Conservation (phyloP, 2,329 filamentous ascomycete genomes). For the Cordyceps farinosa region DNA sequence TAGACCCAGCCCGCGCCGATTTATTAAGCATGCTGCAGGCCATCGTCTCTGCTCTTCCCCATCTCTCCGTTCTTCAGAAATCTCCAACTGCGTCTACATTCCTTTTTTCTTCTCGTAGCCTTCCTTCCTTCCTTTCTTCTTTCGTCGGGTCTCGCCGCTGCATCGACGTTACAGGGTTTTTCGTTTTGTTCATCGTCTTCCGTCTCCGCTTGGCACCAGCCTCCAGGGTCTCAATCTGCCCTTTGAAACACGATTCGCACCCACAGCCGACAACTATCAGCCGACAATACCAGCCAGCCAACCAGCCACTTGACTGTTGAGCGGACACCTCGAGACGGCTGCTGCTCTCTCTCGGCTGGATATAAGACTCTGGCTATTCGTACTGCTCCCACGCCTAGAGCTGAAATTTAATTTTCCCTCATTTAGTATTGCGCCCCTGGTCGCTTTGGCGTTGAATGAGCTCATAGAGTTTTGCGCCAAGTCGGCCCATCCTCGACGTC, state of each 20-base stretch:
- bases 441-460: not conserved
- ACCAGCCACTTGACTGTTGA: not conserved
- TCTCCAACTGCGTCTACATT: not conserved
- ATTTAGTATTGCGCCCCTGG: not conserved
- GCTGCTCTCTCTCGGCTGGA: not conserved
- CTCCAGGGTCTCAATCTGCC: slow-evolving; percentile 8
- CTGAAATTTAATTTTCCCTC: not conserved
- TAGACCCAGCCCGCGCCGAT: not conserved
- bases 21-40: not conserved
- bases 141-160: not conserved
- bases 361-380: not conserved
- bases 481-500: slow-evolving; percentile 7
- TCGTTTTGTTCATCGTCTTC: slow-evolving; percentile 3
- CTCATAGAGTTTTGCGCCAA: slow-evolving; percentile 4
- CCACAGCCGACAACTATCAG: not conserved
- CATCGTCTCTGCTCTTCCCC: slow-evolving; percentile 8
- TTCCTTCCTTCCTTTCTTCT: not conserved
- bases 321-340: not conserved
- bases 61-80: not conserved
- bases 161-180: slow-evolving; percentile 2
- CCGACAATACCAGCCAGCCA: not conserved
- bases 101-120: not conserved
- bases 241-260: slow-evolving; percentile 17
- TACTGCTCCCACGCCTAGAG: not conserved
- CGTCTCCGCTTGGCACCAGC: slow-evolving; percentile 4